Evolutionary conservation across 140 eudicot species (phyloP), one percentile per base, ranked within the genome.

Genomic region (Senecio squalidus): DNA sequence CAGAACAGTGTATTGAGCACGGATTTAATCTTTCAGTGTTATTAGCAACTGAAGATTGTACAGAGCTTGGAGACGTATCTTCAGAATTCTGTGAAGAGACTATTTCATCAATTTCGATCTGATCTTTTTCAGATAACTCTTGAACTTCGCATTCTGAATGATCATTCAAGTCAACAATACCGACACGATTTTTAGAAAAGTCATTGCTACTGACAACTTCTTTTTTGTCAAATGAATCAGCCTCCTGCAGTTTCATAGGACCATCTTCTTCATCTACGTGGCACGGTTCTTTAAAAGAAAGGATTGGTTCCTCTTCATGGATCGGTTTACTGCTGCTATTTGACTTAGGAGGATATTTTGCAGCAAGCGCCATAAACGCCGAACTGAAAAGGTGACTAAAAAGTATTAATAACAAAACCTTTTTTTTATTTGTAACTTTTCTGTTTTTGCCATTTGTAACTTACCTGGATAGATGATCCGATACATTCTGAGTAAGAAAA

Each of bases 391-490:
- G 38, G 7, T 16, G 29, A 48, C 31, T 23, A 36, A 69, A 39
- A n/a, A 17, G 21, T 20, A 45, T 51, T 46, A 47, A 21, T 33
- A 18, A n/a, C n/a, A n/a, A n/a, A n/a, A n/a, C n/a, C n/a, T n/a
- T n/a, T n/a, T n/a, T n/a, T n/a, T n/a, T n/a, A n/a, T n/a, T n/a
- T n/a, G n/a, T n/a, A n/a, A n/a, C n/a, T n/a, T n/a, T n/a, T n/a
- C n/a, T n/a, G n/a, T n/a, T n/a, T n/a, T n/a, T n/a, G n/a, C n/a
- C n/a, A 31, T 34, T 58, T 18, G 14, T 58, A 72, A 31, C 67
- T 62, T 52, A 84, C 97, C 97, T 89, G 4, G 97, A 89, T 60
- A 89, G 82, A 65, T 85, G 95, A 67, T 89, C 97, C 4, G 97
- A 85, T 50, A 89, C 97, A 48, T 89, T 89, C 69, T 89, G 97